Conservation (phyloP, 495 filamentous ascomycete genomes). For the Cryomyces minteri region DNA sequence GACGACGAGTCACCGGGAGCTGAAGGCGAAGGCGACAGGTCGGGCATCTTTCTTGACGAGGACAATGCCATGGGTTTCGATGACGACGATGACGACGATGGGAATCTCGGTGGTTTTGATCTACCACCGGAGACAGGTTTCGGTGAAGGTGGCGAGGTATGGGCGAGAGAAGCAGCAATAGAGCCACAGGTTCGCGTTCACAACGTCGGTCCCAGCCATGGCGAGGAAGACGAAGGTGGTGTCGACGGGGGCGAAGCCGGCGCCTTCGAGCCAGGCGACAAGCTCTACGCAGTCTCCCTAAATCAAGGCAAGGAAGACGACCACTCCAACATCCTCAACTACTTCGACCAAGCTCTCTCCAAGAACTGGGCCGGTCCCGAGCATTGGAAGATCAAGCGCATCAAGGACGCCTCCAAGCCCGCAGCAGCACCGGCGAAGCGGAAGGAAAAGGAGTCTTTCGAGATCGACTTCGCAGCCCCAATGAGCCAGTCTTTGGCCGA, state of each 20-base stretch:
- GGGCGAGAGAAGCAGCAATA: conserved; percentile 48
- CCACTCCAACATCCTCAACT: conserved; percentile 85
- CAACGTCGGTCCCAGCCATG: conserved; percentile 20
- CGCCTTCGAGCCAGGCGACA: conserved; percentile 37
- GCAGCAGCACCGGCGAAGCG: conserved; percentile 37
- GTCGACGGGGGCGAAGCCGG: conserved; percentile 25
- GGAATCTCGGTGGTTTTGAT: conserved; percentile 56
- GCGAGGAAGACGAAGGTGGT: conserved; percentile 39
- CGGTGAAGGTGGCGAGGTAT: conserved; percentile 58
- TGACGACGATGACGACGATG: conserved; percentile 42
- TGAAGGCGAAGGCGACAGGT: conserved; percentile 40
- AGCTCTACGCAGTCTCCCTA: conserved; percentile 55
- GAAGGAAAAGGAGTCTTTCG: conserved; percentile 93
- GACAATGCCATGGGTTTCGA: conserved; percentile 69
- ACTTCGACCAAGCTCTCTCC: conserved; percentile 86
- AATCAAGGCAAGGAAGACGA: conserved; percentile 38
- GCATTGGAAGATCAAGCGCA: conserved; percentile 90
- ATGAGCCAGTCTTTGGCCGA: conserved; percentile 55
- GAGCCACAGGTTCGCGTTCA: conserved; percentile 43
- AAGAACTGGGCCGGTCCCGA: conserved; percentile 99
- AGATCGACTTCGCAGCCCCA: conserved; percentile 71
- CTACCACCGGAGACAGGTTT: conserved; percentile 46
- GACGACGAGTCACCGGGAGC: conserved; percentile 14
- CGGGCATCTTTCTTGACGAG: conserved; percentile 67
- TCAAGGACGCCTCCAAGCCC: conserved; percentile 63